Percentiles rank a stretch among this genome's conserved stretches.
phyloP scores from a whole-genome alignment of 306 rosid genomes.

The Prunus mongolica region DNA sequence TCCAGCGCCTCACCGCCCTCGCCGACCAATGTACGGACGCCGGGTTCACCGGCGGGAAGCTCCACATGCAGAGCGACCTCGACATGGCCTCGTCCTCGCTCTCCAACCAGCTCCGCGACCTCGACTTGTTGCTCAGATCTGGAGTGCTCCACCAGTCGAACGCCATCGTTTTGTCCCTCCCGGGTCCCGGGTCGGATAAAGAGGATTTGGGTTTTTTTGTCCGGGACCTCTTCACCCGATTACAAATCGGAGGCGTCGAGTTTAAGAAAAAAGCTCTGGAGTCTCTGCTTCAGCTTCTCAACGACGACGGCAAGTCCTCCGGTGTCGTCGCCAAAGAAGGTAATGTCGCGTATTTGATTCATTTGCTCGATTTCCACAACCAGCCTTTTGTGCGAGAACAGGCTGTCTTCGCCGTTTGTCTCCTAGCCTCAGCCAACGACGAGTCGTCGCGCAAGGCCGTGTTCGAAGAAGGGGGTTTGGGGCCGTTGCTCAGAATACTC shows the following conservation, averaged over 20 bases:
- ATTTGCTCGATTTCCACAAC: conserved; percentile 41
- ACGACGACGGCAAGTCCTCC: conserved; percentile 33
- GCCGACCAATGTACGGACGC: conserved; percentile 35
- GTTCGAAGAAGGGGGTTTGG: conserved; percentile 54
- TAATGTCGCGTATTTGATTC: conserved; percentile 38
- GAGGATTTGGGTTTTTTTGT: conserved; percentile 40
- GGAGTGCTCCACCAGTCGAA: conserved; percentile 55
- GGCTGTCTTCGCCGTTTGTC: conserved; percentile 35
- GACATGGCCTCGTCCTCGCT: conserved; percentile 51
- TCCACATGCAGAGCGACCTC: conserved; percentile 60
- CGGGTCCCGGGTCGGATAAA: conserved; percentile 36
- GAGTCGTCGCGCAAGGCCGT: conserved; percentile 40
- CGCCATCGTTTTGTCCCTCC: conserved; percentile 54
- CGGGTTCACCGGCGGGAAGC: conserved; percentile 48
- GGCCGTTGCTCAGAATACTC: conserved; percentile 39
- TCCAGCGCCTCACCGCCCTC: conserved; percentile 44
- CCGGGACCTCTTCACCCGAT: conserved; percentile 48
- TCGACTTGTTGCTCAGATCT: conserved; percentile 50
- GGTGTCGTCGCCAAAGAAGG: conserved; percentile 35
- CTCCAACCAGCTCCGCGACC: conserved; percentile 41
- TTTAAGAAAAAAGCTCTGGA: conserved; percentile 53
- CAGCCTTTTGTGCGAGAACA: conserved; percentile 39
- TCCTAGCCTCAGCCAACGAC: conserved; percentile 39
- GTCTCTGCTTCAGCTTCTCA: conserved; percentile 47
- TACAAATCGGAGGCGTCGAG: conserved; percentile 56